These are phyloP conservation scores for Stereocaulon alpinum DNA, from an alignment of 495 filamentous ascomycete species.

Conservation along the genomic window DNA sequence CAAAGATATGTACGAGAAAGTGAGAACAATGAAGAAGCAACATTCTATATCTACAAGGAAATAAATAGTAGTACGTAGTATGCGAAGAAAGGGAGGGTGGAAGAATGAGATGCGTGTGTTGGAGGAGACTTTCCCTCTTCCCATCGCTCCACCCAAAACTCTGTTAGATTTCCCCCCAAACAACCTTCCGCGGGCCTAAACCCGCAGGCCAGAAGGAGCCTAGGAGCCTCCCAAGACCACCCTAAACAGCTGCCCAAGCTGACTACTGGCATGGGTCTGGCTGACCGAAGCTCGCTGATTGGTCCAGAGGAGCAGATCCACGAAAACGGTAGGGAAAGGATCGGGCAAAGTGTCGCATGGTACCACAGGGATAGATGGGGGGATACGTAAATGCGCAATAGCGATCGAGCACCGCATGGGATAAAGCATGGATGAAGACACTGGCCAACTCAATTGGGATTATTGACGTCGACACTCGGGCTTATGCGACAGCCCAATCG, in stretches of 20 bases:
- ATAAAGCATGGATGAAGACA: neutral
- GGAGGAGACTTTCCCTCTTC: neutral
- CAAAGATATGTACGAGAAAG: neutral
- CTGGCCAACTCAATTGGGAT: neutral
- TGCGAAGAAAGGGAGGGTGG: neutral
- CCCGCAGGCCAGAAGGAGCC: slow-evolving; percentile 1
- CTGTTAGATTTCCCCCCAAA: neutral
- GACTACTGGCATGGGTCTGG: neutral
- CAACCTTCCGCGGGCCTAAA: neutral
- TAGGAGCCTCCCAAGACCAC: neutral
- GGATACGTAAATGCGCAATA: neutral
- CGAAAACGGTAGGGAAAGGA: neutral
- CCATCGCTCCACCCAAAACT: neutral
- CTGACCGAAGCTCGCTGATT: neutral
- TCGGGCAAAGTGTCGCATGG: slow-evolving; percentile 12
- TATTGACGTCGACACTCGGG: slow-evolving; percentile 4
- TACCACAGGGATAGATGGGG: neutral
- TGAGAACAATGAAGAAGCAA: neutral
- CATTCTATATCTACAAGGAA: slow-evolving; percentile 1
- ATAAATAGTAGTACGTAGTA: too few relatives aligned
- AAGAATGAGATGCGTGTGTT: neutral
- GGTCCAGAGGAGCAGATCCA: neutral
- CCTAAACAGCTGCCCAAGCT: neutral
- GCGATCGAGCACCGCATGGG: neutral
- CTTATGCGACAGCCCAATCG: slow-evolving; percentile 4